These are phyloP conservation scores for Hordeum marinum DNA, from an alignment of 176 grass and related monocot genomes.

Conservation along the genomic window DNA sequence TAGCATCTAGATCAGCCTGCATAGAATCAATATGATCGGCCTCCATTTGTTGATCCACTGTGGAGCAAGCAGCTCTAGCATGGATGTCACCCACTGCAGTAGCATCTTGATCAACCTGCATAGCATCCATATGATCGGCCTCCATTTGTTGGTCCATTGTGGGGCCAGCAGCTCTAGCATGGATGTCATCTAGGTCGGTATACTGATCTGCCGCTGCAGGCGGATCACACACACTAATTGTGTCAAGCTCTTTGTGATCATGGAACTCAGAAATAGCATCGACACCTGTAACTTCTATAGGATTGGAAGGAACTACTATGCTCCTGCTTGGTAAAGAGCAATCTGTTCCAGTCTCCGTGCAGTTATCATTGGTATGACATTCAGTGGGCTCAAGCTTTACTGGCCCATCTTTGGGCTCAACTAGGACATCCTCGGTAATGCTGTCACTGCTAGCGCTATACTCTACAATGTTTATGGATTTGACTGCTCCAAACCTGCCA, in stretches of 20 bases:
- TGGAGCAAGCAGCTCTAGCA: not conserved
- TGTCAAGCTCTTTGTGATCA: constrained; percentile 25
- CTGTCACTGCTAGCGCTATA: constrained; percentile 19
- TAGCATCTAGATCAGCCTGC: not conserved
- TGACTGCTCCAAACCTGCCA: constrained; percentile 95
- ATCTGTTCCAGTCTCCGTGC: constrained; percentile 16
- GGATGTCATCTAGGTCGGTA: constrained; percentile 11
- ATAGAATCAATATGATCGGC: not conserved
- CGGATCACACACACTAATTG: not conserved
- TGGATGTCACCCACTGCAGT: constrained; percentile 23
- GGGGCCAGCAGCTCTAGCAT: not conserved
- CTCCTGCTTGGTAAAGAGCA: constrained; percentile 12
- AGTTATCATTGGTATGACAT: not conserved
- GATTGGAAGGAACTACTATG: not conserved
- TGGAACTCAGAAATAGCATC: constrained; percentile 8
- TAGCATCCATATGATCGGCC: not conserved
- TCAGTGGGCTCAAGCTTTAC: constrained; percentile 13
- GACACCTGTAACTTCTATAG: constrained; percentile 7
- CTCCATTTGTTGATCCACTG: not conserved
- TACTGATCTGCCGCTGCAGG: constrained; percentile 23
- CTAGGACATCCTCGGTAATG: not conserved
- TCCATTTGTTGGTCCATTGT: not conserved
- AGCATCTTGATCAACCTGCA: not conserved
- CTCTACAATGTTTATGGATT: constrained; percentile 60
- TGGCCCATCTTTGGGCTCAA: constrained; percentile 23